Base-by-base conservation (phyloP, 2,329 filamentous ascomycete species). In the Fusarium tuaranense region DNA sequence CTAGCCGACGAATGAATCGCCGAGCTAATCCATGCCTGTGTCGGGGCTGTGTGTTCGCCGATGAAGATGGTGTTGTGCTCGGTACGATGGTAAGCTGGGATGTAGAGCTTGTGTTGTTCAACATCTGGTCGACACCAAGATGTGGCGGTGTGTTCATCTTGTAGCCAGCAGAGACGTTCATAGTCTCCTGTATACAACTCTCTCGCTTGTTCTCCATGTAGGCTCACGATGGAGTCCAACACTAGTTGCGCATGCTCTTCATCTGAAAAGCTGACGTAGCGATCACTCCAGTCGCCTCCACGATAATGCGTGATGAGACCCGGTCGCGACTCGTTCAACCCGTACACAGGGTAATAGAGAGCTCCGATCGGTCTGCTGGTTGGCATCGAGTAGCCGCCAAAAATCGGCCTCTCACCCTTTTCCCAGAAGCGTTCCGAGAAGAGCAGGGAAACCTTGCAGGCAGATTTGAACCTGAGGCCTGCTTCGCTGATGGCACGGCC, bases 11-110 rank as follows among this genome's bases (percentile, higher is more conserved):
- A 92, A 78, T 94, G 92, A 6, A 94, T 82, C 1, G 92, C 92
- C 4, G 88, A 90, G 36, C 88, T 88, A 60, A 93, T 92, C 92
- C 91, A 94, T 1, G 91, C 92, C 78, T 94, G 92, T 0, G 92
- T 94, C 78, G 92, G 93, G 8, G 88, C 89, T 0, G 92, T 93
- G 78, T 94, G 92, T 80, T 94, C 92, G 3, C 90, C 90, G 7
- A 92, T 84, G 69, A 93, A 93, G 38, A 94, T 89, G n/a, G 92
- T 91, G 58, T 91, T 89, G 72, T 87, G 87, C 80, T 94, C 74
- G 0, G 92, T 94, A 78, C 91, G 88, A 78, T 92, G 93, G 78
- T 93, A 94, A n/a, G 92, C 90, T 0, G 93, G 92, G 10, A 94
- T 84, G 75, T 92, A 94, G 27, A 94, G 78, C 74, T 92, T 87